phyloP scores from a whole-genome alignment of 148 eudicot species.

The Rhododendron ferrugineum region DNA sequence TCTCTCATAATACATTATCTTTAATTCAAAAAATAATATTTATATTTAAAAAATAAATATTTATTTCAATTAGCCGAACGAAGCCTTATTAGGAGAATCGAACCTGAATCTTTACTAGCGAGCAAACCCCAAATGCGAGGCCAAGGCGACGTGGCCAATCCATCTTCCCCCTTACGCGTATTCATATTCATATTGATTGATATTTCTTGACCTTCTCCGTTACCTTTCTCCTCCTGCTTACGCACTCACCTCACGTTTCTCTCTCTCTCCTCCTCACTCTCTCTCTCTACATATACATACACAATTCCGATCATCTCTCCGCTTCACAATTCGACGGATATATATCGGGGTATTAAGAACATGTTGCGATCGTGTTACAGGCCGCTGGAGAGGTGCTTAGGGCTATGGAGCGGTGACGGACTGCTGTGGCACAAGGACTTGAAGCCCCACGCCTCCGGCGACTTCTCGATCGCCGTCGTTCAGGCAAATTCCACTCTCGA shows the following conservation, averaged over 20 bases:
- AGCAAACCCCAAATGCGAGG: too few relatives aligned
- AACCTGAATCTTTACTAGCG: too few relatives aligned
- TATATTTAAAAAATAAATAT: too few relatives aligned
- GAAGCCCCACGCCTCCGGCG: slow-evolving; percentile 84
- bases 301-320: background rate
- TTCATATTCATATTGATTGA: background rate
- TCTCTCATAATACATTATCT: too few relatives aligned
- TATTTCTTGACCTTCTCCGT: background rate
- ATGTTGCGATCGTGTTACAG: slow-evolving; percentile 48
- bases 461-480: slow-evolving; percentile 85
- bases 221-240: background rate
- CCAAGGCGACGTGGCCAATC: too few relatives aligned
- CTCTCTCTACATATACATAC: background rate
- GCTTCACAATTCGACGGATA: background rate
- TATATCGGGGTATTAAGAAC: background rate
- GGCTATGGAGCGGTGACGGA: slow-evolving; percentile 45
- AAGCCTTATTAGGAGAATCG: too few relatives aligned
- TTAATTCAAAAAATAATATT: too few relatives aligned
- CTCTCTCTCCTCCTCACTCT: background rate
- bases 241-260: background rate
- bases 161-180: background rate
- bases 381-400: slow-evolving; percentile 44
- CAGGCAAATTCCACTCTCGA: slow-evolving; percentile 83
- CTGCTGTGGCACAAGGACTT: slow-evolving; percentile 72
- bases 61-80: too few relatives aligned